phyloP scores from a whole-genome alignment of 305 asterid genomes.

The Monarda citriodora region DNA sequence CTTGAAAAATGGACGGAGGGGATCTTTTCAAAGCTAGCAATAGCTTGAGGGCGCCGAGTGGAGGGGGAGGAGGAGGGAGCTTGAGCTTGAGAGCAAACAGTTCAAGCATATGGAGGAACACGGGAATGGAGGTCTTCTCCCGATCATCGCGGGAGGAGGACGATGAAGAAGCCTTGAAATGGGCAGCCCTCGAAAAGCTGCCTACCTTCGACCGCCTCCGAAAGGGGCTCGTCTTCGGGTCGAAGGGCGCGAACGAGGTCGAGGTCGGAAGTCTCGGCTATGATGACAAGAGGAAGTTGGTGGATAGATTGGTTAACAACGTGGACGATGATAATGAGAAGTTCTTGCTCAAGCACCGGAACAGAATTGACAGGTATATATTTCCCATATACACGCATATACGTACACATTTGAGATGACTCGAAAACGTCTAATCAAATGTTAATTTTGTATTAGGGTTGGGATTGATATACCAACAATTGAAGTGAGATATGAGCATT shows the following conservation, averaged over 20 bases:
- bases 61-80: conserved; percentile 6
- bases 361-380: conserved; percentile 52
- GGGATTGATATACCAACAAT: conserved; percentile 68
- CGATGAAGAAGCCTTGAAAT: conserved; percentile 61
- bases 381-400: too few species aligned
- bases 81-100: conserved; percentile 26
- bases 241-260: conserved; percentile 53
- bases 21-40: conserved; percentile 31
- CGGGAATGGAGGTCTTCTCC: conserved; percentile 41
- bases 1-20: conserved; percentile 30
- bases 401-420: too few species aligned
- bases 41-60: conserved; percentile 27
- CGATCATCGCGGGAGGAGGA: conserved; percentile 53
- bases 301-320: conserved; percentile 46
- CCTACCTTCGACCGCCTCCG: conserved; percentile 68
- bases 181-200: conserved; percentile 67
- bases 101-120: conserved; percentile 48
- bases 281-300: conserved; percentile 45
- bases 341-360: conserved; percentile 58
- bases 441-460: conserved; percentile 35
- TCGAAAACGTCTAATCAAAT: too few species aligned
- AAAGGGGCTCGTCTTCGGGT: conserved; percentile 57
- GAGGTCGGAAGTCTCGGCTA: conserved; percentile 42
- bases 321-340: conserved; percentile 66
- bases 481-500: conserved; percentile 58